Evolutionary conservation across 495 filamentous ascomycete genomes (phyloP).

Genomic region (Bombardia bombarda): DNA sequence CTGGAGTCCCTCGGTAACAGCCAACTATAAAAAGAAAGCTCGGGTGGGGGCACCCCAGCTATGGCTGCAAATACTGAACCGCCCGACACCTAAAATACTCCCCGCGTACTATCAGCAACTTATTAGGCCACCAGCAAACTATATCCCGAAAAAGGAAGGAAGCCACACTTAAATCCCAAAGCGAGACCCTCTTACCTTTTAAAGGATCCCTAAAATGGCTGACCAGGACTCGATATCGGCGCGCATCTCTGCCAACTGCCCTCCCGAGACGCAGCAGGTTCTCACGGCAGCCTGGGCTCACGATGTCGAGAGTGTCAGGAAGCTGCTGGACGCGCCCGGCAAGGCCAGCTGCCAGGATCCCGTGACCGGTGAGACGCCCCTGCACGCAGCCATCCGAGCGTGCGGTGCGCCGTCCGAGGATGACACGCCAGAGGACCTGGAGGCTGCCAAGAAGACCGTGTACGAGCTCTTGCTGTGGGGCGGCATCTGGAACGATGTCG

Average conservation of each 20-base stretch:
- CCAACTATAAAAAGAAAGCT: no score
- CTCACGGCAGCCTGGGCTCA: constrained; percentile 80
- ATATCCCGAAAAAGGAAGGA: no score
- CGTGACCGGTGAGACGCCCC: constrained; percentile 75
- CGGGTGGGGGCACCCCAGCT: no score
- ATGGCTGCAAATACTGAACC: no score
- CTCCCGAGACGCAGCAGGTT: constrained; percentile 42
- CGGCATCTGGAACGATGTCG: constrained; percentile 95
- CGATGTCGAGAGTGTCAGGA: constrained; percentile 64
- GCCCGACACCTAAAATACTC: no score
- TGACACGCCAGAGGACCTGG: constrained; percentile 36
- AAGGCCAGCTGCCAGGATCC: constrained; percentile 73
- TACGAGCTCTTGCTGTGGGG: constrained; percentile 74
- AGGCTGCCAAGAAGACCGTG: constrained; percentile 56
- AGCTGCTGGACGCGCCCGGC: constrained; percentile 56
- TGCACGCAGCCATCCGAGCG: constrained; percentile 84
- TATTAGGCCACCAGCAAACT: not conserved
- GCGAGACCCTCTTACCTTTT: no score
- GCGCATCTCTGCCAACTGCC: constrained; percentile 40
- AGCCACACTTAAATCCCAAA: no score
- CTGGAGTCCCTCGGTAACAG: no score
- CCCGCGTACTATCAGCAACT: no score
- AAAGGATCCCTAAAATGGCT: no score
- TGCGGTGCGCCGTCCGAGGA: constrained; percentile 49
- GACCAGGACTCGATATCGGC: constrained; percentile 32